These are phyloP conservation scores for Colletotrichum filicis DNA, from an alignment of 2,329 filamentous ascomycete species.

Conservation along the genomic window DNA sequence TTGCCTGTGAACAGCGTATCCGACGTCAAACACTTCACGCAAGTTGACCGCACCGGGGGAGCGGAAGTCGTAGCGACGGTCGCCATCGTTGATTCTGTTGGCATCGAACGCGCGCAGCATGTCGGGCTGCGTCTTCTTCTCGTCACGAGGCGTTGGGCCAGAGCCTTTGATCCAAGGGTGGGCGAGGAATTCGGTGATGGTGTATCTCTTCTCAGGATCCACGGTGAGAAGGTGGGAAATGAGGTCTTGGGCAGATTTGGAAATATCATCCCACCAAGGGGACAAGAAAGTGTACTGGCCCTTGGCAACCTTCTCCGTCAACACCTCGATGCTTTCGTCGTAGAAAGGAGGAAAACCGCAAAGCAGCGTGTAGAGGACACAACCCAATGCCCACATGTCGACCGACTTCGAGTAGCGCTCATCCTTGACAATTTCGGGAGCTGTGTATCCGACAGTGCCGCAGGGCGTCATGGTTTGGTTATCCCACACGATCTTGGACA, in stretches of 20 bases:
- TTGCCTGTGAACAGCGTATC: conserved; percentile 96
- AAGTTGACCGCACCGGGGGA: conserved; percentile 95
- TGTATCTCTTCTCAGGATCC: conserved; percentile 93
- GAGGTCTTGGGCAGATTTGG: conserved; percentile 91
- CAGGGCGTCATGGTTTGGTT: conserved; percentile 99
- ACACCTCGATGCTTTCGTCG: conserved; percentile 95
- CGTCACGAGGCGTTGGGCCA: conserved; percentile 65
- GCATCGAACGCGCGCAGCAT: conserved; percentile 68
- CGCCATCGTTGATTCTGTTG: conserved; percentile 63
- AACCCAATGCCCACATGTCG: conserved; percentile 99
- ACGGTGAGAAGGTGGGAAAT: conserved; percentile 94
- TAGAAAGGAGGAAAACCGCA: conserved; percentile 99
- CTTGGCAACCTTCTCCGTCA: conserved; percentile 96
- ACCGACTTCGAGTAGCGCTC: conserved; percentile 98
- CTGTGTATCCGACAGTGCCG: conserved; percentile 97
- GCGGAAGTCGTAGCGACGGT: conserved; percentile 88
- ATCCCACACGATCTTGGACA: conserved; percentile 99
- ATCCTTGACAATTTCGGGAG: conserved; percentile 98
- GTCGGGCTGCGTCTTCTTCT: conserved; percentile 64
- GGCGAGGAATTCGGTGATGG: conserved; percentile 90
- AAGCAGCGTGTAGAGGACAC: conserved; percentile 94
- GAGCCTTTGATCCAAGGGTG: conserved; percentile 91
- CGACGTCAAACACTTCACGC: conserved; percentile 96
- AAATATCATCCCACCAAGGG: conserved; percentile 99
- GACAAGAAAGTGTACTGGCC: conserved; percentile 98